Percentiles rank a stretch among this genome's conserved stretches.
phyloP scores from a whole-genome alignment of 164 flowering plant genomes.

The Tetracentron sinense region DNA sequence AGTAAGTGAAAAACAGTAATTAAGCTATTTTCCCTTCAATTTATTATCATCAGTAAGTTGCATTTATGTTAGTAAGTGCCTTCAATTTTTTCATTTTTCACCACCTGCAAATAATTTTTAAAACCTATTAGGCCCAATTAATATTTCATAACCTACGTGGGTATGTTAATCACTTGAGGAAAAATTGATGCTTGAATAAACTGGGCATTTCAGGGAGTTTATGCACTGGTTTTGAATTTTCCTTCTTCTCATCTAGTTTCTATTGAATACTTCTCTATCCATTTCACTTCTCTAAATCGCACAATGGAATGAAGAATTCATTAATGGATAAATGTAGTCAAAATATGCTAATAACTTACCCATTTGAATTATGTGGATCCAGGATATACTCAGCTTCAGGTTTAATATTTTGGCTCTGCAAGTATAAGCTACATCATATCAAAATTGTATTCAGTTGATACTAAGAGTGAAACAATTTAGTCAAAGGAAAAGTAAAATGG shows the following conservation, averaged over 20 bases:
- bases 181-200: no score
- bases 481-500: not conserved
- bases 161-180: no score
- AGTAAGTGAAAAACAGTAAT: not conserved
- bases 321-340: not conserved
- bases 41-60: no score
- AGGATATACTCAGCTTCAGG: slow-evolving; percentile 72
- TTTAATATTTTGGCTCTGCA: slow-evolving; percentile 59
- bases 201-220: no score
- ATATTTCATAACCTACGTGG: no score
- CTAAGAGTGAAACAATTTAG: not conserved
- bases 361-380: slow-evolving; percentile 35
- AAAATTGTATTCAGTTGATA: not conserved
- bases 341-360: slow-evolving; percentile 39
- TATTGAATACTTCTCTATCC: not conserved
- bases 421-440: slow-evolving; percentile 8
- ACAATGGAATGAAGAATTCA: not conserved
- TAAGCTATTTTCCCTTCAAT: no score
- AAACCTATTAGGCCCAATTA: no score
- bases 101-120: no score
- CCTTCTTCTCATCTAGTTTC: not conserved
- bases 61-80: no score
- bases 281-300: not conserved
- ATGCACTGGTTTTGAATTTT: no score
- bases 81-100: no score